These are phyloP conservation scores for Hirschfeldia incana DNA, from an alignment of 345 rosid species.

Conservation along the genomic window DNA sequence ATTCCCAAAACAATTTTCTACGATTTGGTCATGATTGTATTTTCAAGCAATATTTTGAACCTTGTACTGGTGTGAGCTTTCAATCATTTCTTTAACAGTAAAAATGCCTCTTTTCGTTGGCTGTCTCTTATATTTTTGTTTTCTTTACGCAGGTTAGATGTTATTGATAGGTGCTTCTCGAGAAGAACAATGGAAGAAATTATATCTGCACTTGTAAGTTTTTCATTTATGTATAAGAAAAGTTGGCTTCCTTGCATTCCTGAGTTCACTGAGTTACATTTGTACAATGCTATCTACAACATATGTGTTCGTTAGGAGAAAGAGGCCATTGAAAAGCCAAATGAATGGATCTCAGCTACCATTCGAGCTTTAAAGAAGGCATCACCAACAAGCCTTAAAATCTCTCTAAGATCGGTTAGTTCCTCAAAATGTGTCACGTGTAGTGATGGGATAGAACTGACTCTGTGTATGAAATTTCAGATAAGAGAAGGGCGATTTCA, in stretches of 20 bases:
- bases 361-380: slow-evolving; percentile 60
- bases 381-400: slow-evolving; percentile 84
- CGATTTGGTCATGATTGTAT: no score
- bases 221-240: not conserved
- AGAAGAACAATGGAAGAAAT: slow-evolving; percentile 67
- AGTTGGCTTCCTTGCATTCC: no score
- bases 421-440: not conserved
- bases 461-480: slow-evolving; percentile 44
- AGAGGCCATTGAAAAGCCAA: slow-evolving; percentile 38
- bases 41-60: not conserved
- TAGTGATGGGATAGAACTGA: slow-evolving; percentile 4
- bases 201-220: slow-evolving; percentile 71
- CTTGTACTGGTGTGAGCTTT: not conserved
- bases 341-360: slow-evolving; percentile 58
- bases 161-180: slow-evolving; percentile 67
- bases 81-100: slow-evolving; percentile 40
- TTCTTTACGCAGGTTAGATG: slow-evolving; percentile 43
- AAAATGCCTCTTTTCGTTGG: not conserved
- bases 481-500: slow-evolving; percentile 82
- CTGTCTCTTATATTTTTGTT: not conserved
- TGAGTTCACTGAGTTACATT: not conserved
- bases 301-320: slow-evolving; percentile 47
- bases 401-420: slow-evolving; percentile 73
- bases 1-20: not conserved
- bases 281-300: not conserved